Base-by-base conservation (phyloP, 495 filamentous ascomycete species). In the Penicillium subrubescens region DNA sequence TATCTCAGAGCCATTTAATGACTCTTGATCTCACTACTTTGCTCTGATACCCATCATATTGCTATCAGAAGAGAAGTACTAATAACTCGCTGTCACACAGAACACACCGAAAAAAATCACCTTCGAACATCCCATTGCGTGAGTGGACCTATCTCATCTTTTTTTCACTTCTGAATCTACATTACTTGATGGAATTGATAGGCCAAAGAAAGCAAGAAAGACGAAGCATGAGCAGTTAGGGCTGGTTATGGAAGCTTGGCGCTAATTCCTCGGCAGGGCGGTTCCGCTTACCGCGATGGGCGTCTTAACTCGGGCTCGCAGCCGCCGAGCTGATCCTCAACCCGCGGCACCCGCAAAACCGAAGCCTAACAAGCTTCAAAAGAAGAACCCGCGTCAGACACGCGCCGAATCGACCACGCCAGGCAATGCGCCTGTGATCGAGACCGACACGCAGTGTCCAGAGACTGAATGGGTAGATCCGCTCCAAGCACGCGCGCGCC, bases 251-350 rank as follows among this genome's bases (percentile, higher is more conserved):
- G 63, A 55, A 23, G 31, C 58, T 44, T 63, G 64, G 65, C 70
- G 56, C 71, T 73, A 71, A 73, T 64, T 60, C 63, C 68, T 71
- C 68, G 60, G 41, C 46, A 71, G 71, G 29, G 29, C 53, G 46
- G 39, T 67, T 67, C 69, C 67, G 69, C 69, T 64, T 71, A 59
- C 66, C 71, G 60, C 61, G 59, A 68, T 64, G 68, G 64, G 64
- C 33, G 56, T 57, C 60, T 64, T 67, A 14, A 67, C 65, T 62
- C 71, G 61, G 44, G 61, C 64, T 60, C 37, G 37, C 35, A 44
- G 39, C 50, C 61, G 61, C 25, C 46, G 63, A 57, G 63, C 53
- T 27, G 58, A 64, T 65, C 64, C 62, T 55, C 64, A 64, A 65
- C 62, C 68, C 55, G 56, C 53, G 44, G 59, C 61, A 48, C 51